Base-by-base conservation (phyloP, 345 rosid genomes). In the Populus alba region DNA sequence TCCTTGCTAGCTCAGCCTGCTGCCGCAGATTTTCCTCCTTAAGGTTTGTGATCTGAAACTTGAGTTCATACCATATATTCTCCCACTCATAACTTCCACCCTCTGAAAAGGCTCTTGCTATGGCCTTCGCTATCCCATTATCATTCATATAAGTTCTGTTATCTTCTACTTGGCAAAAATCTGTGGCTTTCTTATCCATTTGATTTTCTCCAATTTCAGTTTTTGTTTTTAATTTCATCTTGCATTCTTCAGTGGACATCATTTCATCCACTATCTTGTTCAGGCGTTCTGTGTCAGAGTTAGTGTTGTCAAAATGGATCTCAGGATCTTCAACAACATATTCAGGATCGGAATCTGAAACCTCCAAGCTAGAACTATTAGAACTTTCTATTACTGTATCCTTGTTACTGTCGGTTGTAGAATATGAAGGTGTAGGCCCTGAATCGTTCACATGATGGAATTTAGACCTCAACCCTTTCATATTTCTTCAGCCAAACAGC, bases 1-100 rank as follows among this genome's bases (percentile, higher is more conserved):
- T 83, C 66, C 80, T 87, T 20, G 86, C 81, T 83, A 88, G 53
- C 75, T 86, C 87, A 3, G 82, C 86, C 76, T 84, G 89, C 81
- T 85, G 81, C 75, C 47, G 76, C 41, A 85, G 75, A 80, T 75
- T 88, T 82, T 88, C 89, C 80, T 80, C 87, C 84, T 83, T 82
- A 59, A 90, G 87, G 77, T 85, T 76, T 45, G 84, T 61, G 38
- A 83, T 80, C 70, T 79, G 84, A 35, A 77, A 51, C 75, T 75
- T 72, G 73, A 82, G 81, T 71, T 81, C 81, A 66, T 70, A 70
- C 85, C 87, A 80, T 53, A 73, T 67, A 51, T 45, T 57, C 49
- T 70, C 81, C 71, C 78, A 5, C 8, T 68, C 78, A 38, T 41
- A 41, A 51, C 29, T 65, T 66, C 35, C 38, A 66, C 45, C 79